Evolutionary conservation across 2,329 filamentous ascomycete genomes (phyloP).

Genomic region (Apiospora arundinis): DNA sequence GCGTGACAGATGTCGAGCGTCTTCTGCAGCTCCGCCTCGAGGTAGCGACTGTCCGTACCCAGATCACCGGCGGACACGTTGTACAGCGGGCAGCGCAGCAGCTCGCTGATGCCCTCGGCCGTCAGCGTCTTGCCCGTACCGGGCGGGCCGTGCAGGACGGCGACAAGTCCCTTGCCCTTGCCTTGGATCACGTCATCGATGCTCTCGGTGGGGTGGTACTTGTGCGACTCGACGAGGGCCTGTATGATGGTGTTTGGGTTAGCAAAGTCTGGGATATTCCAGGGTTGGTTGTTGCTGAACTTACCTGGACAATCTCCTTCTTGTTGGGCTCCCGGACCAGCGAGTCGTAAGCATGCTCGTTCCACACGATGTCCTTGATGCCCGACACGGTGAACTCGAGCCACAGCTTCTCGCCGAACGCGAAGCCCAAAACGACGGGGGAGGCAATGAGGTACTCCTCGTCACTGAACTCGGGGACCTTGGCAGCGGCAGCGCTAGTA

Average conservation of each 20-base stretch:
- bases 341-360: constrained; percentile 80
- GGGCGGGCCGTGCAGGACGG: constrained; percentile 82
- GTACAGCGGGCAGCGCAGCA: constrained; percentile 82
- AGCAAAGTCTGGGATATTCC: too few relatives aligned
- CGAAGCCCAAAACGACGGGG: constrained; percentile 84
- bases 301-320: constrained; percentile 69
- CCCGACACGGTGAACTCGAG: constrained; percentile 84
- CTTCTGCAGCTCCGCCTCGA: constrained; percentile 80
- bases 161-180: constrained; percentile 86
- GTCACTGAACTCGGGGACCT: constrained; percentile 68
- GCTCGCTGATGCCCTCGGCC: constrained; percentile 83
- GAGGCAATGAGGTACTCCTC: constrained; percentile 86
- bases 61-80: constrained; percentile 84
- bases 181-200: constrained; percentile 85
- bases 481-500: background rate
- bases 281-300: too few relatives aligned
- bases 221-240: constrained; percentile 83
- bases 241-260: constrained; percentile 33
- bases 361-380: constrained; percentile 83
- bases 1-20: constrained; percentile 85
- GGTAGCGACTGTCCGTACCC: constrained; percentile 74
- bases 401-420: constrained; percentile 89
- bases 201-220: constrained; percentile 79
- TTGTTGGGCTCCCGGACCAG: constrained; percentile 72
- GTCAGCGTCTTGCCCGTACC: constrained; percentile 91